Conservation (phyloP, 768 basidiomycete genomes). For the Termitomyces sp. region DNA sequence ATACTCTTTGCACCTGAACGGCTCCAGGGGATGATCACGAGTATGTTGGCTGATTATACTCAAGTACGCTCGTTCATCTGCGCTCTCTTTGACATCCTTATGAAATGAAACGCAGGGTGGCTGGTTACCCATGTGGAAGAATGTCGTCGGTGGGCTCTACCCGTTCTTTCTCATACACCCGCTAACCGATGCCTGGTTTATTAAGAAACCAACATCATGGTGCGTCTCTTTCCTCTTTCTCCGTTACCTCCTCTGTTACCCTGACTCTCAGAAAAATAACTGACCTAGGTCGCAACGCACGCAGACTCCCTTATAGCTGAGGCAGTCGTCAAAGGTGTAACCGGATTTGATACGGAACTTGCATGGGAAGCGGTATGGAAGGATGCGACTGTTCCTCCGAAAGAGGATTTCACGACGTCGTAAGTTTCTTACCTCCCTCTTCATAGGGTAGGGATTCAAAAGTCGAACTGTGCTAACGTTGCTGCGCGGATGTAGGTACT, state of each 20-base stretch:
- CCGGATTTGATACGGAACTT: conserved; percentile 56
- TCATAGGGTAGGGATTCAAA: background rate
- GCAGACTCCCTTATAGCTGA: conserved; percentile 77
- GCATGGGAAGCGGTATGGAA: conserved; percentile 78
- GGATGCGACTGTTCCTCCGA: conserved; percentile 63
- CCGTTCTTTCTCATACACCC: background rate
- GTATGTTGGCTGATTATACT: conserved; percentile 77
- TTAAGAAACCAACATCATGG: conserved; percentile 84
- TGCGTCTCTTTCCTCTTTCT: conserved; percentile 18
- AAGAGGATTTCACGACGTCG: conserved; percentile 49
- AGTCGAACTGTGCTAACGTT: background rate
- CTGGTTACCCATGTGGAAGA: conserved; percentile 92
- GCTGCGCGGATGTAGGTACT: conserved; percentile 46
- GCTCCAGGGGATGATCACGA: conserved; percentile 70
- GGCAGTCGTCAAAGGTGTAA: conserved; percentile 63
- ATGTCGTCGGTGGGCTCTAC: conserved; percentile 53
- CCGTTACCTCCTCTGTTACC: background rate
- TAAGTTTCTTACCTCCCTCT: conserved; percentile 25
- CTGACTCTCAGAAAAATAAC: background rate
- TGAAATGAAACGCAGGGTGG: conserved; percentile 43
- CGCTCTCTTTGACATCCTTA: background rate
- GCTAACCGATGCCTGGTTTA: background rate
- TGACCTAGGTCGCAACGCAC: conserved; percentile 66
- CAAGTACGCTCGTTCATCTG: conserved; percentile 37
- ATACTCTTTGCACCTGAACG: conserved; percentile 76